Evolutionary conservation across 1,139 yeast genomes (phyloP).

Genomic region (Geotrichum bryndzae): DNA sequence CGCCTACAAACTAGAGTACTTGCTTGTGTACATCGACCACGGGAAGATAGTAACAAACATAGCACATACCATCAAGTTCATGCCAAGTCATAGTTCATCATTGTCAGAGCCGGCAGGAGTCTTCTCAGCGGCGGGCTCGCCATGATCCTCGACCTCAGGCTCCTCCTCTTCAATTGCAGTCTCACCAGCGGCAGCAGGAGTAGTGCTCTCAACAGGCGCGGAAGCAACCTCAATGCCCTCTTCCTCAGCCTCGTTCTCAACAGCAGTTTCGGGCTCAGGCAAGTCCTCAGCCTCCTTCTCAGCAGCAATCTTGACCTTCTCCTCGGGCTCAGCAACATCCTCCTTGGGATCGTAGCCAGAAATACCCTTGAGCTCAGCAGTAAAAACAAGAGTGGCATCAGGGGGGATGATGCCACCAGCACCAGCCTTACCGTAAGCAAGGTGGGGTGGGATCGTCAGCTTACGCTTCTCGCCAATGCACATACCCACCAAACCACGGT

Average conservation of each 20-base stretch:
- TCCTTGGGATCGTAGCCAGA: constrained; percentile 22
- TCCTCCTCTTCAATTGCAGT: neutral
- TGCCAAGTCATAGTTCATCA: constrained; percentile 12
- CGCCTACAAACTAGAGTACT: neutral
- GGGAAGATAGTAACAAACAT: neutral
- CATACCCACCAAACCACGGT: constrained; percentile 71
- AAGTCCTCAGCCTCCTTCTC: constrained; percentile 15
- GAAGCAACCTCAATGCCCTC: neutral
- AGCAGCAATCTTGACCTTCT: neutral
- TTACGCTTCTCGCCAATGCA: constrained; percentile 83
- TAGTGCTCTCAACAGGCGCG: neutral
- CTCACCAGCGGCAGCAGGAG: neutral
- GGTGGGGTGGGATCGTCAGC: constrained; percentile 65
- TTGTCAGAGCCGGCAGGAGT: constrained; percentile 4
- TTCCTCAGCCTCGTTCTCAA: neutral
- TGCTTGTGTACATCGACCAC: neutral
- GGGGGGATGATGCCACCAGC: constrained; percentile 74
- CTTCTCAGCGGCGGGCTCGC: neutral
- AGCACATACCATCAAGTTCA: neutral
- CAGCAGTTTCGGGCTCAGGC: constrained; percentile 9
- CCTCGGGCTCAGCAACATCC: constrained; percentile 12
- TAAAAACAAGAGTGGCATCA: constrained; percentile 50
- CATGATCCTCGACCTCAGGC: constrained; percentile 5
- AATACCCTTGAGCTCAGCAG: constrained; percentile 33
- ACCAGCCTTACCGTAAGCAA: constrained; percentile 69